These are phyloP conservation scores for Penicillium frequentans DNA, from an alignment of 2,329 filamentous ascomycete genomes.

Conservation along the genomic window DNA sequence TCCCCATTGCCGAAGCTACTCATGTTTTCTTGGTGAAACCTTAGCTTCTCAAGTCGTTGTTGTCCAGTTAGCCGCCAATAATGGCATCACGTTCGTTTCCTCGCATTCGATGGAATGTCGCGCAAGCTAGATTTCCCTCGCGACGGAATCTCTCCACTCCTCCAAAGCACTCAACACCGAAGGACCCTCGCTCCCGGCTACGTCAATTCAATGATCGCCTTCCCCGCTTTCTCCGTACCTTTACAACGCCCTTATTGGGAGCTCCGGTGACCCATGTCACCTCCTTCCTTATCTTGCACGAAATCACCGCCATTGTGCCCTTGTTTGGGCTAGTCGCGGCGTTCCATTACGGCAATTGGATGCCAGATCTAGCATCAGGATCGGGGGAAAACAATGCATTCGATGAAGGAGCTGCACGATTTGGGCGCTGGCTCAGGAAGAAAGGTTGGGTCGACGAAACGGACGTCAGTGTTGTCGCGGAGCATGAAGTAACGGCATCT, in stretches of 20 bases:
- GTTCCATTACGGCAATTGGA: slow-evolving; percentile 78
- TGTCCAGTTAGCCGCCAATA: not conserved
- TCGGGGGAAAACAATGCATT: slow-evolving; percentile 31
- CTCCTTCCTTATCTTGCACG: slow-evolving; percentile 87
- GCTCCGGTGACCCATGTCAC: slow-evolving; percentile 81
- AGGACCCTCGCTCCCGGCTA: slow-evolving; percentile 33
- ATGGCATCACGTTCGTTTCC: slow-evolving; percentile 8
- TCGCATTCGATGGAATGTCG: slow-evolving; percentile 15
- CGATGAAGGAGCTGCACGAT: slow-evolving; percentile 66
- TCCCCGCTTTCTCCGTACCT: slow-evolving; percentile 66
- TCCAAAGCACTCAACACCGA: slow-evolving; percentile 14
- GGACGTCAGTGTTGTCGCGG: slow-evolving; percentile 47
- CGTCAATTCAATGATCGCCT: slow-evolving; percentile 49
- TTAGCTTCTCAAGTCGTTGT: not conserved
- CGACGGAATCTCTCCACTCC: slow-evolving; percentile 26
- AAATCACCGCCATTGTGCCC: slow-evolving; percentile 83
- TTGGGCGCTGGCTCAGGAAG: slow-evolving; percentile 72
- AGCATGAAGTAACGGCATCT: slow-evolving; percentile 26
- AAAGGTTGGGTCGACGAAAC: slow-evolving; percentile 73
- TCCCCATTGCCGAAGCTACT: slow-evolving; percentile 8
- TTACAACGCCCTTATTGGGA: slow-evolving; percentile 67
- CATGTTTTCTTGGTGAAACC: slow-evolving; percentile 3
- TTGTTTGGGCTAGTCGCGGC: slow-evolving; percentile 70
- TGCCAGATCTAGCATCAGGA: slow-evolving; percentile 56
- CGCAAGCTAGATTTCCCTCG: slow-evolving; percentile 2